A percentile compares a stretch with the other conserved stretches of the same genome.
These are phyloP conservation scores for Pleurotus cornucopiae DNA, from an alignment of 768 basidiomycete species.

Conservation along the genomic window DNA sequence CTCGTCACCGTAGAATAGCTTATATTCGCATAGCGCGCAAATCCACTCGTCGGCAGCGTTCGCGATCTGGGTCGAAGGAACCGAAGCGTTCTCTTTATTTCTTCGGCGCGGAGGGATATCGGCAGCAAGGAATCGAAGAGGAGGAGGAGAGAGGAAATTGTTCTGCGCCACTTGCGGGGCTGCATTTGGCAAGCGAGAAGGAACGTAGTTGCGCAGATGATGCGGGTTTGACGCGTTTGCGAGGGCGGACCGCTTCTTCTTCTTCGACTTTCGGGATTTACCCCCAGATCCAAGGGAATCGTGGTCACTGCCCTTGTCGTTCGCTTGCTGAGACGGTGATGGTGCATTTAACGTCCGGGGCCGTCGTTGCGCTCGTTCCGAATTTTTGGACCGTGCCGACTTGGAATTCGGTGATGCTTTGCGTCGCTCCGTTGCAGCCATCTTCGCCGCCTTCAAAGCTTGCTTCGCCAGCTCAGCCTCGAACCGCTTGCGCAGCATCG, in stretches of 20 bases:
- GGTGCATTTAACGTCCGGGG: conserved; percentile 21
- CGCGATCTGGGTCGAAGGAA: conserved; percentile 28
- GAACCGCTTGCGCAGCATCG: conserved; percentile 60
- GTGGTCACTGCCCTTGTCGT: conserved; percentile 24
- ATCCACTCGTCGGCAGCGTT: conserved; percentile 86
- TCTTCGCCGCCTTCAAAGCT: conserved; percentile 56
- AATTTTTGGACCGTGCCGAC: conserved; percentile 26
- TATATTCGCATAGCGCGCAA: conserved; percentile 92
- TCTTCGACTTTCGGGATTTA: conserved; percentile 51
- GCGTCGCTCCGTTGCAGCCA: conserved; percentile 33
- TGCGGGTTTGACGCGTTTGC: conserved; percentile 96
- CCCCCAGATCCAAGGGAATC: conserved; percentile 20
- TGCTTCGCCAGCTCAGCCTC: conserved; percentile 72
- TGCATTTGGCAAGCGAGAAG: conserved; percentile 68
- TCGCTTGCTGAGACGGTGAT: conserved; percentile 3
- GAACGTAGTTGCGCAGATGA: conserved; percentile 91
- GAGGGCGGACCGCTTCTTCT: conserved; percentile 90
- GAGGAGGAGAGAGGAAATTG: conserved; percentile 55
- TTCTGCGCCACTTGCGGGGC: conserved; percentile 30
- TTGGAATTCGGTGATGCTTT: conserved; percentile 24
- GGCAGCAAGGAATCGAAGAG: conserved; percentile 64
- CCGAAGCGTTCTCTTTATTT: conserved; percentile 14
- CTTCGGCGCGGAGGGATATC: conserved; percentile 50
- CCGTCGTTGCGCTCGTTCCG: conserved; percentile 34
- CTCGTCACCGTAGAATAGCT: conserved; percentile 87